Conservation (phyloP, 768 basidiomycete species). For the Serendipita vermifera region DNA sequence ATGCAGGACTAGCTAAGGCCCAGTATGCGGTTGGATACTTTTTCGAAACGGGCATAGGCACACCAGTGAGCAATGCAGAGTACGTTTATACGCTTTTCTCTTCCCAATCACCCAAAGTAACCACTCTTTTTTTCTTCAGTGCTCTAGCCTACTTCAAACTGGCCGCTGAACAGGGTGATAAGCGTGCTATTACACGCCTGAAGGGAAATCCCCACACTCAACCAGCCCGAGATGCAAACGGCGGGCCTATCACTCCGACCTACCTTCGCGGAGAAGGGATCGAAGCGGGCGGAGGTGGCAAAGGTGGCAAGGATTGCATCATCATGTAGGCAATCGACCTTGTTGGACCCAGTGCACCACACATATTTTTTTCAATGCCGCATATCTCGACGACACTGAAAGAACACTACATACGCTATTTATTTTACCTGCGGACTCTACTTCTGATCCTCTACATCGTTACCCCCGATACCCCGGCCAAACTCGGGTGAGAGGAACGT, state of each 20-base stretch:
- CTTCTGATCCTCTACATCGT: too few relatives aligned
- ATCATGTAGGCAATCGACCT: constrained; percentile 74
- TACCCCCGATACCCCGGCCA: too few relatives aligned
- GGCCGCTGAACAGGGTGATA: constrained; percentile 86
- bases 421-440: too few relatives aligned
- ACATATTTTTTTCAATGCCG: too few relatives aligned
- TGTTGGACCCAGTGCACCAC: too few relatives aligned
- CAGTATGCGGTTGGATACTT: constrained; percentile 99
- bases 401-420: too few relatives aligned
- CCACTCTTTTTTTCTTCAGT: constrained; percentile 27
- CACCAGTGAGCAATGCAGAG: constrained; percentile 50
- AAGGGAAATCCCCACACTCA: constrained; percentile 36
- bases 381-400: too few relatives aligned
- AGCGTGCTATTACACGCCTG: constrained; percentile 77
- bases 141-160: constrained; percentile 74
- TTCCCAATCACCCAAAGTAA: constrained; percentile 1
- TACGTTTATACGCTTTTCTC: constrained; percentile 28
- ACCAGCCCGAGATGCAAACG: constrained; percentile 40
- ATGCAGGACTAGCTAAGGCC: constrained; percentile 82
- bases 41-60: constrained; percentile 87
- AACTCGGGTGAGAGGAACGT: too few relatives aligned
- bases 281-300: constrained; percentile 27
- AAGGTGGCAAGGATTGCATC: constrained; percentile 60
- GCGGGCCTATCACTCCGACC: constrained; percentile 48
- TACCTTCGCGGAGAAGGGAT: constrained; percentile 40